Evolutionary conservation across 2,329 filamentous ascomycete genomes (phyloP), one percentile per base, ranked within the genome.

Genomic region (Chaetomiaceae sp.): DNA sequence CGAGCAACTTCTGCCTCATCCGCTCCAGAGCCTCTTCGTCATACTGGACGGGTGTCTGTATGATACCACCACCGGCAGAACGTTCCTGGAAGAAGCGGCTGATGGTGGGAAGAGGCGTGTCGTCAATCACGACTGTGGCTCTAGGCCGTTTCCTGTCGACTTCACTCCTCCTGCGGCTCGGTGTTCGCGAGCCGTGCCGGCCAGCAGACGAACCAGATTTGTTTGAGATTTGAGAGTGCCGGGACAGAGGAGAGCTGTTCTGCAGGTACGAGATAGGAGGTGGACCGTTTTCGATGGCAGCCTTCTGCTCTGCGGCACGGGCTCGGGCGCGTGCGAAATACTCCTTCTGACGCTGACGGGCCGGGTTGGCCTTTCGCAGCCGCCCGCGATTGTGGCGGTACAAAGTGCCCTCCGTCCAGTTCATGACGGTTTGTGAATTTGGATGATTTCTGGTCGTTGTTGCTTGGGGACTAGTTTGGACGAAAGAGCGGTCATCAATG

Each of bases 351-450:
- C 62, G 64, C n/a, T 61, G 58, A 26, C 64, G 57, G 19, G 62
- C 52, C 17, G 50, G 45, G 33, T 58, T 58, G 6, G 62, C 58
- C 35, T 65, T 68, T 42, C 60, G 61, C 48, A 61, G 57, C 32
- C 56, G 58, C 30, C 59, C 59, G 9, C 62, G 67, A 48, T 63
- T 65, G 55, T 70, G 65, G 48, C 70, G 70, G 33, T 67, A 64
- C 34, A 74, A 62, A 38, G 62, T 69, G 22, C 70, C 70, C 51
- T 72, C 72, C 3, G 70, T 74, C 71, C 71, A 75, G 55, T 75
- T 75, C 72, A 75, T 75, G 45, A 3, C 6, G 26, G 24, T 12
- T 22, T n/a, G n/a, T n/a, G n/a, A n/a, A n/a, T n/a, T n/a, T n/a
- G n/a, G n/a, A n/a, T n/a, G n/a, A n/a, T n/a, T n/a, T n/a, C n/a